Base-by-base conservation (phyloP, 768 basidiomycete genomes). In the Fomitopsis pulvina region DNA sequence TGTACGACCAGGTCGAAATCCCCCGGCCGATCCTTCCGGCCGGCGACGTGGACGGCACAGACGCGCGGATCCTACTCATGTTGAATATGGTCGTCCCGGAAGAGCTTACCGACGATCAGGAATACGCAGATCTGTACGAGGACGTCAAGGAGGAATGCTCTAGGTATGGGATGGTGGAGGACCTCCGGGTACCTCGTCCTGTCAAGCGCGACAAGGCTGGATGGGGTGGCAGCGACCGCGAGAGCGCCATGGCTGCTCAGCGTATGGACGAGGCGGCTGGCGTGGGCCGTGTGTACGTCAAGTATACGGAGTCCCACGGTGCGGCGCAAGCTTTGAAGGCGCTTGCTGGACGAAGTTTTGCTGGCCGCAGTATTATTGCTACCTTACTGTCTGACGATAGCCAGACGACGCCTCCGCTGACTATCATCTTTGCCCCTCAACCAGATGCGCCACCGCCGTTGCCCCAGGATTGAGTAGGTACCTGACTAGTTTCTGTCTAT, bases 61-160 rank as follows among this genome's bases (percentile, higher is more conserved):
- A 66, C 45, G 79, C 85, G 47, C 83, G 91, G 30, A 93, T 96
- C 62, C 78, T 99, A 59, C 85, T 98, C 64, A 88, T 99, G 86
- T 71, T 99, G 61, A 99, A 98, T 77, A 99, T 99, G 96, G 92
- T 99, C 56, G 89, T 88, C 0, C 66, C 89, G 1, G 96, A 99
- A 40, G 96, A 99, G 61, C 78, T 99, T 41, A 66, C 77, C 16
- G 84, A 92, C 59, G 95, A 98, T 63, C 73, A 84, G 52, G 96
- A 99, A 61, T 99, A 96, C 65, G 81, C 82, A 21, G 96, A 99
- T 60, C 79, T 99, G 51, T 83, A 89, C 53, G 93, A 96, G 63
- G 96, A 99, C 63, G 83, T 98, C 64, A 90, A 86, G 63, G 86
- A 92, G 49, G 93, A 97, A 69, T 92, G 87, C 58, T 74, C 75